phyloP scores from a whole-genome alignment of 108 stramenopile species.

The Stephanodiscus triporus region DNA sequence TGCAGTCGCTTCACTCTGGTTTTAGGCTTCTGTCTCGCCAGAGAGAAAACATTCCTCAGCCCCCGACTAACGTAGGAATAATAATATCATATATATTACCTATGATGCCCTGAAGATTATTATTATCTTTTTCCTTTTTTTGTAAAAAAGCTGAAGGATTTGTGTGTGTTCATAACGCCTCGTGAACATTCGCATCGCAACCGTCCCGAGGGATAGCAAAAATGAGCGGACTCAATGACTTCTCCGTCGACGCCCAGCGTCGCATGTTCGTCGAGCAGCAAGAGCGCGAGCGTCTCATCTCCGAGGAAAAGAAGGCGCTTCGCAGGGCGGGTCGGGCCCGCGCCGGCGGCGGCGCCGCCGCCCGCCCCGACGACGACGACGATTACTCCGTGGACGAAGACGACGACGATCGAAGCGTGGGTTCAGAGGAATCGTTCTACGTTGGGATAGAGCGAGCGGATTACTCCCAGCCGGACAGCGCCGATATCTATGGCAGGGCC shows the following conservation, averaged over 20 bases:
- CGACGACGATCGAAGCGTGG: slow-evolving; percentile 19
- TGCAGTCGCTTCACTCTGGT: too few species aligned
- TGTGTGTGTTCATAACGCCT: too few species aligned
- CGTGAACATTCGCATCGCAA: too few species aligned
- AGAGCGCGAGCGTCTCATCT: slow-evolving; percentile 30
- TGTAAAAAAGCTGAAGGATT: too few species aligned
- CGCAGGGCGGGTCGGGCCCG: slow-evolving; percentile 19
- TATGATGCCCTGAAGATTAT: too few species aligned
- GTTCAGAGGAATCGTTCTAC: slow-evolving; percentile 47
- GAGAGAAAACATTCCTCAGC: too few species aligned
- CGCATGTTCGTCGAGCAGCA: slow-evolving; percentile 48
- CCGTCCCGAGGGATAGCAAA: too few species aligned
- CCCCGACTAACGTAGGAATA: too few species aligned
- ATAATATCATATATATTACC: too few species aligned
- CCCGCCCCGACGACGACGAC: slow-evolving; percentile 21
- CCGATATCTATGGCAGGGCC: slow-evolving; percentile 38
- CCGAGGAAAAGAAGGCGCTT: slow-evolving; percentile 17
- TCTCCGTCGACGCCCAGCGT: slow-evolving; percentile 48
- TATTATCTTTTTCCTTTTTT: too few species aligned
- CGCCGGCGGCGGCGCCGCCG: not conserved
- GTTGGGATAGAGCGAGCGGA: slow-evolving; percentile 50
- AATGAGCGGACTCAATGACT: slow-evolving; percentile 26
- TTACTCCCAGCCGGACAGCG: slow-evolving; percentile 43
- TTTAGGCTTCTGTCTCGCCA: too few species aligned
- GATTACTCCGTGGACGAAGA: slow-evolving; percentile 15